Percentiles rank a stretch among this genome's conserved stretches.
Conservation (phyloP, 106 monocot species). For the Acorus gramineus region DNA sequence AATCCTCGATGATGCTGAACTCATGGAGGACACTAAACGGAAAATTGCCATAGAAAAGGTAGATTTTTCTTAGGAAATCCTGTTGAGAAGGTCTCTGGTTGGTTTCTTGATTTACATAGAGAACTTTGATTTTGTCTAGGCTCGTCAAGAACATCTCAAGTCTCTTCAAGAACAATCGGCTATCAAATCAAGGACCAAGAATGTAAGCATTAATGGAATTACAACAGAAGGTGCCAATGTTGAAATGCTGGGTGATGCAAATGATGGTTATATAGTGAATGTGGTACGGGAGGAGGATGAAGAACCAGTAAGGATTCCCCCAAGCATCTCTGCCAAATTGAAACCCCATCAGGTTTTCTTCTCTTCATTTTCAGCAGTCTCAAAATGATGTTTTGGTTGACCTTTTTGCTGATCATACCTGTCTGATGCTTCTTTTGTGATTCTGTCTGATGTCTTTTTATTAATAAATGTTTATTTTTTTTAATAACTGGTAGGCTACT, state of each 20-base stretch:
- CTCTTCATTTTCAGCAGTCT: too few species aligned
- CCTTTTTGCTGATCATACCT: too few species aligned
- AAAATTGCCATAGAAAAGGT: constrained; percentile 98
- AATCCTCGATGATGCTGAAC: constrained; percentile 93
- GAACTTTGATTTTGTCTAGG: constrained; percentile 27
- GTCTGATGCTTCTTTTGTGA: too few species aligned
- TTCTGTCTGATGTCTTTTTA: too few species aligned
- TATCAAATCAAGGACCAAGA: constrained; percentile 32
- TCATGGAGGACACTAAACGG: constrained; percentile 82
- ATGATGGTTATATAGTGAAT: constrained; percentile 76
- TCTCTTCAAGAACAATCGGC: constrained; percentile 66
- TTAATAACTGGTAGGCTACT: too few species aligned
- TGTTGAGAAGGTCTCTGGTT: neutral
- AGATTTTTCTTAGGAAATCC: constrained; percentile 1
- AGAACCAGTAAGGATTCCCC: constrained; percentile 66
- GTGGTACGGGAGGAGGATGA: constrained; percentile 84
- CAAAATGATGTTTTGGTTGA: too few species aligned
- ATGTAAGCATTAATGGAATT: constrained; percentile 13
- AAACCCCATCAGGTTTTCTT: constrained; percentile 80
- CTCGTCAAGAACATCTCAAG: constrained; percentile 94
- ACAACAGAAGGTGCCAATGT: constrained; percentile 10
- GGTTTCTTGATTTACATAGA: neutral
- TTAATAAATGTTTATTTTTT: too few species aligned
- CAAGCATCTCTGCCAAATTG: constrained; percentile 62
- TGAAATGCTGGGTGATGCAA: constrained; percentile 39